A percentile compares a stretch with the other conserved stretches of the same genome.
Conservation (phyloP, 805 yeast species). For the Wickerhamomyces subpelliculosus region DNA sequence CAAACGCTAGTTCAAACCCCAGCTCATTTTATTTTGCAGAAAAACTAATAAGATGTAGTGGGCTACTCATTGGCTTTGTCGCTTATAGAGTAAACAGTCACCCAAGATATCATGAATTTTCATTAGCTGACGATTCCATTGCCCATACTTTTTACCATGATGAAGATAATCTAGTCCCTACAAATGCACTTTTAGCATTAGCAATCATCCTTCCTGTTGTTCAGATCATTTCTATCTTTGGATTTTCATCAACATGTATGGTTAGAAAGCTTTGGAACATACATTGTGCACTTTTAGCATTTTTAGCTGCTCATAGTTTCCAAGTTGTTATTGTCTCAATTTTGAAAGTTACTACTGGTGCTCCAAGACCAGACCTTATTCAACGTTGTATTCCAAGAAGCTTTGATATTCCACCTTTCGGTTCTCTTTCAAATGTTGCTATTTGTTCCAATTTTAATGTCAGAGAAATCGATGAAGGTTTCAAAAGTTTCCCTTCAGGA, state of each 20-base stretch:
- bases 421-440: conserved; percentile 35
- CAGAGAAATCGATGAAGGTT: conserved; percentile 38
- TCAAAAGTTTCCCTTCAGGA: conserved; percentile 53
- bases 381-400: conserved; percentile 39
- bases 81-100: conserved; percentile 26
- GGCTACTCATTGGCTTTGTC: conserved; percentile 10
- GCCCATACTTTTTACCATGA: conserved; percentile 31
- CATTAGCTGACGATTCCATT: conserved; percentile 24
- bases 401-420: conserved; percentile 25
- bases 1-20: too few species aligned
- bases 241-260: conserved; percentile 13
- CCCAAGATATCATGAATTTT: conserved; percentile 37
- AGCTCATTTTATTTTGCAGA: not conserved
- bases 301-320: conserved; percentile 30
- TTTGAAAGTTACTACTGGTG: conserved; percentile 41
- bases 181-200: conserved; percentile 24
- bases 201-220: conserved; percentile 27
- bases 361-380: conserved; percentile 48
- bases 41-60: conserved; percentile 1
- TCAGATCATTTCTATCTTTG: conserved; percentile 16
- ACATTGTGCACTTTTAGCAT: conserved; percentile 27
- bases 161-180: conserved; percentile 22
- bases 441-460: conserved; percentile 36
- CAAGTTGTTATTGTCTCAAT: conserved; percentile 34
- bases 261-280: conserved; percentile 34